phyloP scores from a whole-genome alignment of 176 grass and related monocot species.

The Typha latifolia region DNA sequence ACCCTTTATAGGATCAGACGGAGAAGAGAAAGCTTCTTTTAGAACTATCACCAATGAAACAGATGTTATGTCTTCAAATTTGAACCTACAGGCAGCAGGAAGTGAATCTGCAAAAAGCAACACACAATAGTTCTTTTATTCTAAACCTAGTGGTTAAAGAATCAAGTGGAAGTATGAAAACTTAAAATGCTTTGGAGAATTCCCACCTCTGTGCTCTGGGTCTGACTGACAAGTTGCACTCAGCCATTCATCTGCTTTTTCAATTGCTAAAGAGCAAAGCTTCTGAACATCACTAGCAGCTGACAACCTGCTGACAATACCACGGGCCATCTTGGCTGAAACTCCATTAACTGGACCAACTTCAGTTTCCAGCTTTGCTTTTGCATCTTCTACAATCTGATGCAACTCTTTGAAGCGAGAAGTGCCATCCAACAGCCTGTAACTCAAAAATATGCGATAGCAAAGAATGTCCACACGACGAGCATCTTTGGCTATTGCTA shows the following conservation, averaged over 20 bases:
- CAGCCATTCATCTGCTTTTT: slow-evolving; percentile 72
- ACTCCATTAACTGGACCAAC: slow-evolving; percentile 87
- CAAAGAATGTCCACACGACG: slow-evolving; percentile 90
- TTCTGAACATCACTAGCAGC: slow-evolving; percentile 72
- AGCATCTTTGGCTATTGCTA: slow-evolving; percentile 79
- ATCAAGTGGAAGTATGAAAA: slow-evolving; percentile 8
- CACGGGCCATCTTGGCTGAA: slow-evolving; percentile 84
- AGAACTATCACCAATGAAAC: slow-evolving; percentile 68
- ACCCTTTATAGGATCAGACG: slow-evolving; percentile 50
- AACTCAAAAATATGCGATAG: slow-evolving; percentile 78
- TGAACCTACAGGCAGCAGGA: slow-evolving; percentile 79
- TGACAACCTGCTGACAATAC: slow-evolving; percentile 87
- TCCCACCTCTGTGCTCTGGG: slow-evolving; percentile 53
- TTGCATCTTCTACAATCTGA: slow-evolving; percentile 69
- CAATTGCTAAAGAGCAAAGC: slow-evolving; percentile 69
- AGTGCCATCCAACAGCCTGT: slow-evolving; percentile 67
- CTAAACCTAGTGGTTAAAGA: slow-evolving; percentile 20
- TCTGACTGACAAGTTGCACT: slow-evolving; percentile 36
- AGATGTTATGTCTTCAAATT: slow-evolving; percentile 66
- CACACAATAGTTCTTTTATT: background rate
- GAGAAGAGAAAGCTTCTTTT: slow-evolving; percentile 53
- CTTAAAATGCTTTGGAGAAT: slow-evolving; percentile 8
- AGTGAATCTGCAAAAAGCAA: slow-evolving; percentile 58
- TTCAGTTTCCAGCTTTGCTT: slow-evolving; percentile 85
- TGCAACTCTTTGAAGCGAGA: slow-evolving; percentile 66